Conservation (phyloP, 2,329 filamentous ascomycete species). For the Neonectria coccinea region DNA sequence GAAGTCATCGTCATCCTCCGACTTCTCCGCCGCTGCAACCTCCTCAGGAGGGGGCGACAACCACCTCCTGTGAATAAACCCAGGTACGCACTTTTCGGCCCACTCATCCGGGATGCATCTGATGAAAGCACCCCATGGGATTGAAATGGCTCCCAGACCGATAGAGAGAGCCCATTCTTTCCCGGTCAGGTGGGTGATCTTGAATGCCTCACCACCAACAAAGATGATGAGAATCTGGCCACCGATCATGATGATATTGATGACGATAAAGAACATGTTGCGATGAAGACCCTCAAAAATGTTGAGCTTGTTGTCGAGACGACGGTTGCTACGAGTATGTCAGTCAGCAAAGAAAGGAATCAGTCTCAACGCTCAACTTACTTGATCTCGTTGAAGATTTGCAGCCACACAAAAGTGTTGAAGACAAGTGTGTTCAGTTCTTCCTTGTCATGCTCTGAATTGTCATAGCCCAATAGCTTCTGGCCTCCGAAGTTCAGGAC, state of each 20-base stretch:
- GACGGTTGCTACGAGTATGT: slow-evolving; percentile 65
- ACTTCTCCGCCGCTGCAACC: slow-evolving; percentile 25
- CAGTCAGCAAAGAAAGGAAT: slow-evolving; percentile 74
- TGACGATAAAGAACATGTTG: slow-evolving; percentile 85
- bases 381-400: slow-evolving; percentile 78
- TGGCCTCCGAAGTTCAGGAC: slow-evolving; percentile 71
- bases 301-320: slow-evolving; percentile 87
- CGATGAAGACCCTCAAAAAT: slow-evolving; percentile 84
- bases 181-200: slow-evolving; percentile 70
- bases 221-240: slow-evolving; percentile 89
- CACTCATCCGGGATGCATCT: slow-evolving; percentile 78
- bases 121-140: slow-evolving; percentile 80
- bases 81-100: slow-evolving; percentile 46
- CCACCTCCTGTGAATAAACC: slow-evolving; percentile 46
- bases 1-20: slow-evolving; percentile 41
- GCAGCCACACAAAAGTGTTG: slow-evolving; percentile 79
- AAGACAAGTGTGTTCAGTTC: slow-evolving; percentile 72
- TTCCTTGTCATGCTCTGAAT: slow-evolving; percentile 35
- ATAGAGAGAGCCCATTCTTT: slow-evolving; percentile 88
- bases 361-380: slow-evolving; percentile 65
- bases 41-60: slow-evolving; percentile 35
- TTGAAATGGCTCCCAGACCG: slow-evolving; percentile 78
- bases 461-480: slow-evolving; percentile 62
- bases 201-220: slow-evolving; percentile 81
- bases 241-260: slow-evolving; percentile 84